Conservation (phyloP, 352 stramenopile genomes). For the Phytopythium oedochilum region DNA sequence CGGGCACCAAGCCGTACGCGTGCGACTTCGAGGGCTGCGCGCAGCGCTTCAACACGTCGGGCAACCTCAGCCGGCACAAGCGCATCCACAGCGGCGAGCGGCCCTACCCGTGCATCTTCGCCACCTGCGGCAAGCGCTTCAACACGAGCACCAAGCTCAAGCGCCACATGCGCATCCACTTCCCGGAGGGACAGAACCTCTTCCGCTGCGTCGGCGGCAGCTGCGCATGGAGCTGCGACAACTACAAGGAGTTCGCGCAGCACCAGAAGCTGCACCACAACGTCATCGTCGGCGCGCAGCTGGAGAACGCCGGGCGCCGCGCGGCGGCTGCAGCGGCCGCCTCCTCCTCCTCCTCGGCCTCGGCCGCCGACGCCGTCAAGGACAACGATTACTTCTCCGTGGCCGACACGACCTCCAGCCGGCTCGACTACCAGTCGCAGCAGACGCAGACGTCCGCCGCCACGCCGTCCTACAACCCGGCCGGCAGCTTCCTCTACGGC, state of each 20-base stretch:
- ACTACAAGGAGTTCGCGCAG: constrained; percentile 81
- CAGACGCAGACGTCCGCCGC: constrained; percentile 13
- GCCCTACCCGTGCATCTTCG: constrained; percentile 75
- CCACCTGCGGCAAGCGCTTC: constrained; percentile 79
- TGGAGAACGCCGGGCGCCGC: constrained; percentile 9
- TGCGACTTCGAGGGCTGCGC: constrained; percentile 73
- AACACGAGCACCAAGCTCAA: constrained; percentile 90
- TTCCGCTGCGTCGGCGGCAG: constrained; percentile 61
- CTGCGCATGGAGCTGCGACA: constrained; percentile 67
- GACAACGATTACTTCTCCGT: constrained; percentile 41
- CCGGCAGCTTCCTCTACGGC: constrained; percentile 31
- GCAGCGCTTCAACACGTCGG: constrained; percentile 85
- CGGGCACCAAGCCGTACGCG: constrained; percentile 74
- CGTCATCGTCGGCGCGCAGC: constrained; percentile 50
- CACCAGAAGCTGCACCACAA: constrained; percentile 78
- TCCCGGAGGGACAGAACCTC: constrained; percentile 67
- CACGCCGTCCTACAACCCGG: constrained; percentile 12
- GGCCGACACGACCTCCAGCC: constrained; percentile 16
- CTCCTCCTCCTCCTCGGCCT: neutral
- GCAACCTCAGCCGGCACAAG: constrained; percentile 85
- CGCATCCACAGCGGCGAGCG: constrained; percentile 83
- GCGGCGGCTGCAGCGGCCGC: neutral
- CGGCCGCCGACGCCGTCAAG: constrained; percentile 5
- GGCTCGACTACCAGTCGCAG: constrained; percentile 7
- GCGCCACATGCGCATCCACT: constrained; percentile 86